Conservation (phyloP, 208 protist genomes). For the Acanthamoeba lugdunensis region DNA sequence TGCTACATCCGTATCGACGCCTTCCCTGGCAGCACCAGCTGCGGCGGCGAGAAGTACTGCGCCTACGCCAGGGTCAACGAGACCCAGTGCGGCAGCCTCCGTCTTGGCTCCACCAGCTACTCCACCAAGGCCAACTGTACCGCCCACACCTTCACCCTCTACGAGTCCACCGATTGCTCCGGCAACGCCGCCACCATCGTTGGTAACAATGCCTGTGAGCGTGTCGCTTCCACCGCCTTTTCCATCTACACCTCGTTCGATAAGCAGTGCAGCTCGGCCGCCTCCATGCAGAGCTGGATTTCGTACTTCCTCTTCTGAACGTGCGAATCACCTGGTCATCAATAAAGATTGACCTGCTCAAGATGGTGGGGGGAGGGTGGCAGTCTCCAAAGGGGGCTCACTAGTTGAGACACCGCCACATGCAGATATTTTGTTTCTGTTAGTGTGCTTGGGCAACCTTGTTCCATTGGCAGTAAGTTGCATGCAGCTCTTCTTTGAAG, state of each 20-base stretch:
- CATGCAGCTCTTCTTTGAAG: too few species aligned
- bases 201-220: too few species aligned
- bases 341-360: too few species aligned
- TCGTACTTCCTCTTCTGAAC: slow-evolving; percentile 1
- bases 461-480: too few species aligned
- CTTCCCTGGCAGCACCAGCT: not conserved
- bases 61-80: not conserved
- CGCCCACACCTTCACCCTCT: too few species aligned
- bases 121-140: not conserved
- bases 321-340: too few species aligned
- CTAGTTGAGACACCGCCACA: too few species aligned
- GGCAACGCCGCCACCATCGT: not conserved
- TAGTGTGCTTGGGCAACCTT: too few species aligned
- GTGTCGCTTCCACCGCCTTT: not conserved
- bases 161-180: not conserved
- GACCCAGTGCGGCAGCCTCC: not conserved
- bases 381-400: too few species aligned
- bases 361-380: too few species aligned
- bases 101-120: not conserved
- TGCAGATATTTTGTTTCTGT: too few species aligned
- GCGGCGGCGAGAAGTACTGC: not conserved
- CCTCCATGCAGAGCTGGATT: not conserved
- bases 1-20: not conserved
- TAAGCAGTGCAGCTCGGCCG: not conserved
- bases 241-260: not conserved